Conservation (phyloP, 768 basidiomycete species). For the Boletus reticuloceps region DNA sequence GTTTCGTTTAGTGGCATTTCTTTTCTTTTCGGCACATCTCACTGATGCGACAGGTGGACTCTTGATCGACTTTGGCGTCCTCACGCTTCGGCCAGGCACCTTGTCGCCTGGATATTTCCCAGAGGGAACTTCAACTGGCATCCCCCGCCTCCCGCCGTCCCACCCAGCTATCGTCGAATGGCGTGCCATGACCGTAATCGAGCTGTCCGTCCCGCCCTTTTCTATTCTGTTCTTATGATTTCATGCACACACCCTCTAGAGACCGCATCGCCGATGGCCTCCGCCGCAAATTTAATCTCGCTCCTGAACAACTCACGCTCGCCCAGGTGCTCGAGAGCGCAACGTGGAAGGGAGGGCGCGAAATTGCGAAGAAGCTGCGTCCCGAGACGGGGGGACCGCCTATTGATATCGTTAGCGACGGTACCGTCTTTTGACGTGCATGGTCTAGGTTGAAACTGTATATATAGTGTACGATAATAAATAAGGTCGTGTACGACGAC, state of each 20-base stretch:
- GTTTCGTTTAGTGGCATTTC: neutral
- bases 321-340: conserved; percentile 92
- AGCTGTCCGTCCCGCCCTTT: conserved; percentile 52
- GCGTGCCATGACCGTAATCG: conserved; percentile 93
- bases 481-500: neutral
- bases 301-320: conserved; percentile 35
- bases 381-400: conserved; percentile 78
- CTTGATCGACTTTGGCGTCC: conserved; percentile 77
- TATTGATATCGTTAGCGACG: conserved; percentile 75
- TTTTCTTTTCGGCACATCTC: neutral
- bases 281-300: conserved; percentile 52
- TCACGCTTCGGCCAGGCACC: conserved; percentile 59
- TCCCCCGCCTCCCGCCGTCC: conserved; percentile 67
- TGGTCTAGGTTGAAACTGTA: neutral
- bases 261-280: conserved; percentile 78
- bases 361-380: conserved; percentile 80
- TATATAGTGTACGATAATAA: neutral
- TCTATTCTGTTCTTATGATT: neutral
- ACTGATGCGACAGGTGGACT: conserved; percentile 72
- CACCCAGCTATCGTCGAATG: conserved; percentile 95
- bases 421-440: conserved; percentile 1
- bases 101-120: conserved; percentile 49
- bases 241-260: conserved; percentile 35
- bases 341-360: conserved; percentile 95
- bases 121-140: conserved; percentile 20